Base-by-base conservation (phyloP, 2,329 filamentous ascomycete species). In the Clathrospora elynae region DNA sequence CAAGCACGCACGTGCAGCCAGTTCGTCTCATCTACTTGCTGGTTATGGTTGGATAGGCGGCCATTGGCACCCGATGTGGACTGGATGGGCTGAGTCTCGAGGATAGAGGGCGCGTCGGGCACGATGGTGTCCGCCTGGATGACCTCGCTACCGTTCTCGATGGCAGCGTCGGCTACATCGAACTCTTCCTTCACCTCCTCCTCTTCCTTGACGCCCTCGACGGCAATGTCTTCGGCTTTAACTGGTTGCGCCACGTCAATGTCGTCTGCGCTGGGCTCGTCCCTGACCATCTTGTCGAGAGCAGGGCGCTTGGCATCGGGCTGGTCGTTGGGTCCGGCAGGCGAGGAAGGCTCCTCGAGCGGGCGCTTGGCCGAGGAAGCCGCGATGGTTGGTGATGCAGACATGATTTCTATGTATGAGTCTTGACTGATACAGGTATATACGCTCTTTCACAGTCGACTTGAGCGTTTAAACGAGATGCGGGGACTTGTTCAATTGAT, bases 1-100 rank as follows among this genome's bases (percentile, higher is more conserved):
- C 96, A 91, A 42, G 93, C 90, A 59, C 93, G 88, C 61, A 99
- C 88, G 70, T 99, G 93, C 58, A 99, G 91, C 92, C 93, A 99
- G 32, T 86, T 86, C 33, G 88, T 90, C 77, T 99, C 93, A 66
- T 99, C 93, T 61, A 93, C 84, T 66, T 76, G 78, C 72, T 70
- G 76, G 69, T 62, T 66, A 51, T 77, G 59, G 64, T 73, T 57
- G 63, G 69, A 68, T 35, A 74, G 67, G 28, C 75, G 74, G 46
- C 81, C 80, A 51, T 77, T 79, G 45, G 72, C 72, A 24, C 77
- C 75, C 46, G 78, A 74, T 31, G 78, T 81, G 14, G 79, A 79
- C 58, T 81, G 77, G 50, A 82, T 80, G 17, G 79, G 79, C 58
- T 84, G 81, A 12, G 79, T 78, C 43, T 82, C 80, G 31, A 75